Base-by-base conservation (phyloP, 169 alveolate genomes). In the Cyclospora cayetanensis region DNA sequence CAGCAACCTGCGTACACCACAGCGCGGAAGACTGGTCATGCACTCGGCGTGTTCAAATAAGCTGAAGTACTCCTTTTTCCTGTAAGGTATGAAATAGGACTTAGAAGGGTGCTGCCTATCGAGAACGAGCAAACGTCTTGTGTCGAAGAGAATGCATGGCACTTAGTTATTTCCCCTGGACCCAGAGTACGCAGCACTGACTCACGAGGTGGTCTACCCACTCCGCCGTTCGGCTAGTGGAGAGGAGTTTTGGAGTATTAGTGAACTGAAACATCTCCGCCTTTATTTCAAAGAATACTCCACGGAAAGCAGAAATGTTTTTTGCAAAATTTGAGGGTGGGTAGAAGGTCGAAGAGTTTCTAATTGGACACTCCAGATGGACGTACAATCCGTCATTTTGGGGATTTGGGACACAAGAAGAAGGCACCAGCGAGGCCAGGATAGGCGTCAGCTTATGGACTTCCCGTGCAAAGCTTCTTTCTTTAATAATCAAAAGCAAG, bases 181-280 rank as follows among this genome's bases (percentile, higher is more conserved):
- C n/a, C n/a, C n/a, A n/a, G n/a, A n/a, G n/a, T n/a, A n/a, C n/a
- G n/a, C n/a, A n/a, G n/a, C n/a, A n/a, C n/a, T n/a, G n/a, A n/a
- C 94, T 80, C 35, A 91, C 94, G 72, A 50, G 83, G 68, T 91
- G 90, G 25, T 91, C 94, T 1, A 52, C 87, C 88, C 87, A 91
- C 0, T 22, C 70, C 2, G 70, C 86, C 22, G 25, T 18, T 2
- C 77, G 53, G 79, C 25, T 34, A 1, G 90, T 85, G 4, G 76
- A 90, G 29, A 91, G 29, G 9, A 53, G 20, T 25, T 82, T 79
- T 9, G 39, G 52, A 0, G 41, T 34, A 18, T 39, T 65, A 5
- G 72, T 50, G 52, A 42, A n/a, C 35, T 91, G 94, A 25, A 18
- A 91, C 70, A 91, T 80, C 25, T 91, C 94, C 0, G 82, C 94